These are phyloP conservation scores for Saturnispora silvae DNA, from an alignment of 805 yeast species.

Conservation along the genomic window DNA sequence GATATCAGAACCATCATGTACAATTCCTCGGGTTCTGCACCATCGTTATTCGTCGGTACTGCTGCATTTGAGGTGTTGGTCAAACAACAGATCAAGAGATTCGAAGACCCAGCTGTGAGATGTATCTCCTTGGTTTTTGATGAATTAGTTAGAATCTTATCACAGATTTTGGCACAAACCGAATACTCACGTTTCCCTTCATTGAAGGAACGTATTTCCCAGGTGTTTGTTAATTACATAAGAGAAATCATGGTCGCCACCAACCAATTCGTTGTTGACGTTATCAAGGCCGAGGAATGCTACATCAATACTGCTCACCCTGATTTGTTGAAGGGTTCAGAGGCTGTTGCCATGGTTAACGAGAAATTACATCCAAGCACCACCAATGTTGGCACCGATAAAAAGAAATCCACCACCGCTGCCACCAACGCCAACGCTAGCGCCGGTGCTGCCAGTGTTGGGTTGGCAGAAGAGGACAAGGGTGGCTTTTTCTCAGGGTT, in stretches of 20 bases:
- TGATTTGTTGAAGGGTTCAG: conserved; percentile 87
- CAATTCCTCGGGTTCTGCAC: conserved; percentile 93
- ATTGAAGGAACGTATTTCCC: conserved; percentile 76
- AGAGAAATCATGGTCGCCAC: conserved; percentile 79
- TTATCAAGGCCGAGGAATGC: conserved; percentile 79
- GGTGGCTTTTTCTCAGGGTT: conserved; percentile 90
- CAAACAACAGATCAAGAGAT: conserved; percentile 84
- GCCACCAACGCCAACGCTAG: conserved; percentile 18
- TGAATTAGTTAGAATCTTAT: conserved; percentile 82
- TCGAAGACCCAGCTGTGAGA: conserved; percentile 86
- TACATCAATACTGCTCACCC: conserved; percentile 98
- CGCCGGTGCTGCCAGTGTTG: conserved; percentile 10
- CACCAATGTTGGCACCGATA: conserved; percentile 85
- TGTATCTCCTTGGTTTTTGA: conserved; percentile 88
- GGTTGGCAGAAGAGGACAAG: conserved; percentile 35
- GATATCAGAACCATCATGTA: conserved; percentile 96
- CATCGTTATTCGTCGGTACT: conserved; percentile 92
- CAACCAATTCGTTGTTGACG: conserved; percentile 70
- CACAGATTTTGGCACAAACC: conserved; percentile 73
- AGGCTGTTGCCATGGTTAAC: conserved; percentile 86
- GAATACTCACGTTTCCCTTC: conserved; percentile 84
- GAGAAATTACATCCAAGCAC: conserved; percentile 75
- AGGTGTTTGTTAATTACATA: conserved; percentile 67
- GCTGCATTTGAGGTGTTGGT: conserved; percentile 94
- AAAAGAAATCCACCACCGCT: conserved; percentile 20